These are phyloP conservation scores for Leishmania braziliensis DNA, from an alignment of 208 protist genomes.

Conservation along the genomic window DNA sequence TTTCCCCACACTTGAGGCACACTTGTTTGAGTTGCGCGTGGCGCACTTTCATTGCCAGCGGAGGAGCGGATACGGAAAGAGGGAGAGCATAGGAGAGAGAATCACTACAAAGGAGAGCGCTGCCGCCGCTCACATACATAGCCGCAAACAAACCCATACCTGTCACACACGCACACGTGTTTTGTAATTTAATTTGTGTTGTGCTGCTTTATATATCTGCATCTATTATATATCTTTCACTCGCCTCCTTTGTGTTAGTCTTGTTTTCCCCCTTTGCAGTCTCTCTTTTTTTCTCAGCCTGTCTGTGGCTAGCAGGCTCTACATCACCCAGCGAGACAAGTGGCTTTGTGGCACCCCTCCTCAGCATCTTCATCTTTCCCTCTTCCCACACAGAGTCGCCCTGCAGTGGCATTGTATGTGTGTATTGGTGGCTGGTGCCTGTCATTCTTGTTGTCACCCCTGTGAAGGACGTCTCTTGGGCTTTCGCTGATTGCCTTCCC, in stretches of 20 bases:
- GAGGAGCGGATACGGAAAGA: background rate
- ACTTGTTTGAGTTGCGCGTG: background rate
- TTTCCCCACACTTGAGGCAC: background rate
- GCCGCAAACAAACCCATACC: background rate
- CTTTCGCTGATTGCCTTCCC: background rate
- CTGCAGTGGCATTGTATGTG: background rate
- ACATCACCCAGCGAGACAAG: background rate
- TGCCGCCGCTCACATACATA: background rate
- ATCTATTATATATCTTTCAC: background rate
- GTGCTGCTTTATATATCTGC: background rate
- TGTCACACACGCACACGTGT: background rate
- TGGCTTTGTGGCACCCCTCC: background rate
- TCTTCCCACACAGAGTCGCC: background rate
- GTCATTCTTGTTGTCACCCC: background rate
- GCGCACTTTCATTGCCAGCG: background rate
- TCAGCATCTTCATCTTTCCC: constrained; percentile 1
- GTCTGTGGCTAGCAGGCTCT: background rate
- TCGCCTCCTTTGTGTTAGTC: background rate
- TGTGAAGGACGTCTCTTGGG: background rate
- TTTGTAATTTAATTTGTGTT: background rate
- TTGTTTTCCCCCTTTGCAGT: background rate
- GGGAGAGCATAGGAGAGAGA: background rate
- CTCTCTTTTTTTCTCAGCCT: background rate
- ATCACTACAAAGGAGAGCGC: background rate
- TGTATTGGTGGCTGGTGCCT: background rate